Conservation (phyloP, 805 yeast genomes). For the Hanseniaspora jakobsenii region DNA sequence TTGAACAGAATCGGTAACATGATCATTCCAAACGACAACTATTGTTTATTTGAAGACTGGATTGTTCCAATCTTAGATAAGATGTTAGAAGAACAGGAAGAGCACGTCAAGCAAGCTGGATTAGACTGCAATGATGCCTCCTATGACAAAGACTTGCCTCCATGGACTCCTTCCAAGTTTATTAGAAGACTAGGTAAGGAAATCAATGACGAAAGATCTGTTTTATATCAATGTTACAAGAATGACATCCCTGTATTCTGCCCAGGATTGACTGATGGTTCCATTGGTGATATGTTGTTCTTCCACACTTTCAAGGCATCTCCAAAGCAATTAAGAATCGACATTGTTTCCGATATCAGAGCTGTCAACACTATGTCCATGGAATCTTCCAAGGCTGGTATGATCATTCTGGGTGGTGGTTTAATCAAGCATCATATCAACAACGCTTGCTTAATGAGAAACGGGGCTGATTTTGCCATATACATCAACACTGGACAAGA, state of each 20-base stretch:
- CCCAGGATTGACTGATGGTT: constrained; percentile 96
- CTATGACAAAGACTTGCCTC: constrained; percentile 34
- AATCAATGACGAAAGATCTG: constrained; percentile 85
- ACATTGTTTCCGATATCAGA: constrained; percentile 89
- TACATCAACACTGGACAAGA: constrained; percentile 97
- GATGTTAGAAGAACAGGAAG: constrained; percentile 81
- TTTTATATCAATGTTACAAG: constrained; percentile 95
- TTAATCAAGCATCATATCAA: constrained; percentile 92
- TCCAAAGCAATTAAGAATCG: constrained; percentile 79
- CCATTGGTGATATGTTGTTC: constrained; percentile 96
- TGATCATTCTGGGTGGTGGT: constrained; percentile 95
- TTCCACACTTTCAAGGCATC: constrained; percentile 95
- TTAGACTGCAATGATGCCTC: constrained; percentile 44
- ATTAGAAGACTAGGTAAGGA: constrained; percentile 92
- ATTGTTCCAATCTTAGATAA: constrained; percentile 84
- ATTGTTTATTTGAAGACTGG: constrained; percentile 97
- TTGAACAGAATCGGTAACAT: constrained; percentile 96
- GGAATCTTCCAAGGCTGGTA: constrained; percentile 90
- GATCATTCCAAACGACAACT: constrained; percentile 94
- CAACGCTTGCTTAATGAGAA: constrained; percentile 96
- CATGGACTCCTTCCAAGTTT: constrained; percentile 90
- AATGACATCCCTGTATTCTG: constrained; percentile 93
- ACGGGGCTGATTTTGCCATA: constrained; percentile 97
- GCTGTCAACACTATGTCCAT: constrained; percentile 83
- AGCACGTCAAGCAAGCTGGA: constrained; percentile 43